Base-by-base conservation (phyloP, 73 alveolate species). In the Paraurostyla sp. region DNA sequence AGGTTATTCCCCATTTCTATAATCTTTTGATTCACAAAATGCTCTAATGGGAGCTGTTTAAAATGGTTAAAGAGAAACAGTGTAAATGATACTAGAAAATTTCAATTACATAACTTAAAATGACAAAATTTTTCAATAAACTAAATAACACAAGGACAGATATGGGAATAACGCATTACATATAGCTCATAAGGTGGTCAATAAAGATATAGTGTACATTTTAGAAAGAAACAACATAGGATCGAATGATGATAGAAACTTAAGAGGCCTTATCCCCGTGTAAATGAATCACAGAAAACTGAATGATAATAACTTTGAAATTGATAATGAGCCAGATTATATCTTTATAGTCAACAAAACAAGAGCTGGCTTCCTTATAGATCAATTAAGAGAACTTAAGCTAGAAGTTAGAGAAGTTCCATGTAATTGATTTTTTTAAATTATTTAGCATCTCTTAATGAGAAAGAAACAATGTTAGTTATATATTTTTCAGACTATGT, bases 41-140 rank as follows among this genome's bases (percentile, higher is more conserved):
- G 84, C 91, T 0, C 20, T 81, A n/a, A 58, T 81, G 83, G 91
- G 68, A 81, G 91, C 91, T 15, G 58, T 43, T 1, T 46, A 57
- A 27, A 49, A 41, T 15, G 83, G 69, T 18, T 38, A 33, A 0
- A 30, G 11, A 4, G 91, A 56, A 3, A 81, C 69, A 36, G 83
- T 81, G 2, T 4, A 22, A 32, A 7, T 81, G 40, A 81, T 81
- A 0, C 22, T 81, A 3, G 38, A 33, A 6, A n/a, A n/a, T n/a
- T 51, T 51, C 35, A 16, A 25, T 0, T 81, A 59, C 40, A 9
- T 30, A 41, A 22, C 91, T 13, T 15, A 7, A 2, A 49, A 81
- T 81, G 42, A 15, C 18, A 25, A 6, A 25, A 30, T 45, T 2
- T 27, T 81, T 25, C 27, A 54, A 18, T 7, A 59, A 32, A 15